Base-by-base conservation (phyloP, 257 asterid genomes). In the Ehretia macrophylla region DNA sequence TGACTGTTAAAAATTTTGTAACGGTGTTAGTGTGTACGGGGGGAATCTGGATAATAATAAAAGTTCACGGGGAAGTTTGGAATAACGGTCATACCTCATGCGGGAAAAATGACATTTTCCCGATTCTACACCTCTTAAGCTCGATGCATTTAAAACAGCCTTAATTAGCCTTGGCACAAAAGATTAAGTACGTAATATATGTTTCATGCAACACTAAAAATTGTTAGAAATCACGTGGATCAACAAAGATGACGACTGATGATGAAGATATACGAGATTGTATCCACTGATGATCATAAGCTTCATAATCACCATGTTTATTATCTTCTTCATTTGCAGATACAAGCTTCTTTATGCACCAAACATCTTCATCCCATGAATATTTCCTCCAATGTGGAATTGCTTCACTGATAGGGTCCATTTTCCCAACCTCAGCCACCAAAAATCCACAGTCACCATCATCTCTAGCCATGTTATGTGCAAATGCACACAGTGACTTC, bases 361-460 rank as follows among this genome's bases (percentile, higher is more conserved):
- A 88, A 11, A 88, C 48, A 65, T 88, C 90, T 51, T 83, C 95
- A 58, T 83, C 94, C 95, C 95, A 85, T 1, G 97, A 88, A 50
- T 85, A 83, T 58, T 68, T 82, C 74, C 74, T 82, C 95, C 97
- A 88, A 50, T 81, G 83, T 3, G 97, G 97, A 17, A 88, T 68
- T 4, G 77, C 85, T 60, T 71, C 78, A 48, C 82, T 67, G 0
- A 85, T 77, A 0, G 88, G 93, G 62, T 88, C 95, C 58, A 23
- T 64, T 14, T 61, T 78, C 22, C 85, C 88, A 20, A 88, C 88
- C 67, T 88, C 97, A 3, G 97, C 86, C 62, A 85, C 87, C 74
- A 88, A 76, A 0, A 77, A 59, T 69, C 72, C 70, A 63, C 90
- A 81, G 14, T 64, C 77, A 9, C 44, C 56, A 47, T 83, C 90